Evolutionary conservation across 441 rosid species (phyloP).

Genomic region (Rhodomyrtus psidioides): DNA sequence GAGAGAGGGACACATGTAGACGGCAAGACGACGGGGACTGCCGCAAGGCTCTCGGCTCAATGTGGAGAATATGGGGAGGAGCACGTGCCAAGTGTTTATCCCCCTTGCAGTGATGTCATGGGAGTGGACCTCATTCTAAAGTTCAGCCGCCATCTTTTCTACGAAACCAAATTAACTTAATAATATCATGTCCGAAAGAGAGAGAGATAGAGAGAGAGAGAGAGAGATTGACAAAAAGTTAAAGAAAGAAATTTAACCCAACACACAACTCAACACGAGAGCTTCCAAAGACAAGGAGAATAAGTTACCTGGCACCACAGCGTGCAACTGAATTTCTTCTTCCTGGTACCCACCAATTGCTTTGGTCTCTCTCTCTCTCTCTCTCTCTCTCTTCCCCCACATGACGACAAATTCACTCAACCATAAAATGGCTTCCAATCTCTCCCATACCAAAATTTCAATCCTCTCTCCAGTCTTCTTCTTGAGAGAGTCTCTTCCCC

Average conservation of each 20-base stretch:
- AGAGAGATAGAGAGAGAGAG: not conserved
- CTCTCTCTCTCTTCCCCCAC: constrained; percentile 1
- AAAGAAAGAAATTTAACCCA: constrained; percentile 1
- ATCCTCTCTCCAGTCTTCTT: constrained; percentile 19
- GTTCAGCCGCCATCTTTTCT: constrained; percentile 37
- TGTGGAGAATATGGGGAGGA: not conserved
- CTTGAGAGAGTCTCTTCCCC: not conserved
- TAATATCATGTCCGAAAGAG: not conserved
- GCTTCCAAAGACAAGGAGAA: not conserved
- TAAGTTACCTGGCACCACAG: not conserved
- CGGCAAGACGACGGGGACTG: constrained; percentile 32
- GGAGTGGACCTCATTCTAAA: constrained; percentile 5
- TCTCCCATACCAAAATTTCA: constrained; percentile 66
- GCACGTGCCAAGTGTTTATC: constrained; percentile 26
- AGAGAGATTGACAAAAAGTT: not conserved
- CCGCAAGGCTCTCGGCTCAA: not conserved
- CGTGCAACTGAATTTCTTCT: not conserved
- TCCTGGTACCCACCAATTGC: not conserved
- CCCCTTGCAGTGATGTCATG: constrained; percentile 14
- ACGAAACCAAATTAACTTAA: not conserved
- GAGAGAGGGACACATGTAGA: constrained; percentile 17
- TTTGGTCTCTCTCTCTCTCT: constrained; percentile 4
- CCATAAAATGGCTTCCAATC: constrained; percentile 54
- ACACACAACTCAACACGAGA: not conserved
- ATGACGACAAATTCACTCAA: constrained; percentile 47